Evolutionary conservation across 768 basidiomycete species (phyloP).

Genomic region (Tephrocybe rancida): DNA sequence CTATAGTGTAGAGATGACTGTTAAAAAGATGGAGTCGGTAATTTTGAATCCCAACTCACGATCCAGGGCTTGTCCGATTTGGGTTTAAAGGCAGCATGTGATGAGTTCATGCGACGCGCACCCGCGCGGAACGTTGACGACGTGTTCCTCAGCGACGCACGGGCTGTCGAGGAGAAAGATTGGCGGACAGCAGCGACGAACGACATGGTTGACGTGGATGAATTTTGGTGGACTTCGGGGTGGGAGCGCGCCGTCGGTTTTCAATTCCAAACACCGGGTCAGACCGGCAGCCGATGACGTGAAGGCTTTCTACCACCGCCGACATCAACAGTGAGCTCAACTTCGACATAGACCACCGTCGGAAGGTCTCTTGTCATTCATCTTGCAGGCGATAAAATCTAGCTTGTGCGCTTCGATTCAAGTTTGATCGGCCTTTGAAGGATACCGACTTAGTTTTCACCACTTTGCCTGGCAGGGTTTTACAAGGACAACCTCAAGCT

Average conservation of each 20-base stretch:
- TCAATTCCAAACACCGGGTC: conserved; percentile 32
- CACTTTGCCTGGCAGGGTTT: too few species aligned
- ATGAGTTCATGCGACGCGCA: conserved; percentile 37
- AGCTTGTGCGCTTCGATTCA: too few species aligned
- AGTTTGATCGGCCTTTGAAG: too few species aligned
- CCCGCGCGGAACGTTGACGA: conserved; percentile 26
- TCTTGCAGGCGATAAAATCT: too few species aligned
- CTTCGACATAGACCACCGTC: too few species aligned
- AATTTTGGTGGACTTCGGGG: not conserved
- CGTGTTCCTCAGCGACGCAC: conserved; percentile 26
- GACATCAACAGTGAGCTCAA: not conserved
- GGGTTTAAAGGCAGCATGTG: conserved; percentile 30
- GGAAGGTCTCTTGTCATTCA: too few species aligned
- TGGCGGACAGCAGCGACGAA: conserved; percentile 39
- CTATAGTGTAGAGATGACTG: conserved; percentile 23
- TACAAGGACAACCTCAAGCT: too few species aligned
- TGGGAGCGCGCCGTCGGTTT: conserved; percentile 22
- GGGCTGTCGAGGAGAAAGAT: conserved; percentile 33
- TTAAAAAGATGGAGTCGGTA: conserved; percentile 6
- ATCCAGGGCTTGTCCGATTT: conserved; percentile 48
- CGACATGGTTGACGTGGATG: conserved; percentile 32
- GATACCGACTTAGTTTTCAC: too few species aligned
- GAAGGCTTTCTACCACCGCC: conserved; percentile 3
- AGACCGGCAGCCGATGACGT: conserved; percentile 34
- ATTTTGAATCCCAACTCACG: conserved; percentile 28